Evolutionary conservation across 495 filamentous ascomycete species (phyloP).

Genomic region (Gamarada debralockiae): DNA sequence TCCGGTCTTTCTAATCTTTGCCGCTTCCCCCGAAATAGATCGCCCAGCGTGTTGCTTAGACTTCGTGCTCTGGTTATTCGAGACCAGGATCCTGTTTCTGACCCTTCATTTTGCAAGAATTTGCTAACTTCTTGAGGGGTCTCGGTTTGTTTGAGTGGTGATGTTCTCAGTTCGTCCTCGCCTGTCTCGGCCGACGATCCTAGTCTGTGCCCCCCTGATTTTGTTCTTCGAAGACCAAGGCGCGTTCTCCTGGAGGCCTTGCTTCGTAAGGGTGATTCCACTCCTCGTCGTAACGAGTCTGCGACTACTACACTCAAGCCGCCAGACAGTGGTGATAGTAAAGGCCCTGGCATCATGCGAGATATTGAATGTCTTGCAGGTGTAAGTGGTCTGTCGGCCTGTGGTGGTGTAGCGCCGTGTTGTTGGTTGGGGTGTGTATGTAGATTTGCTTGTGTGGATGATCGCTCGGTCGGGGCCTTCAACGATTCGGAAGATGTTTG

Average conservation of each 20-base stretch:
- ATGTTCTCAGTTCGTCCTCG: conserved; percentile 16
- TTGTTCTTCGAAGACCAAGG: conserved; percentile 14
- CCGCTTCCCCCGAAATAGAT: conserved; percentile 31
- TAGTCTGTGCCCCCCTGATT: conserved; percentile 21
- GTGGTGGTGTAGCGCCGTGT: conserved; percentile 11
- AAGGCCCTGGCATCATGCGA: conserved; percentile 37
- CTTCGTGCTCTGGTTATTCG: conserved; percentile 37
- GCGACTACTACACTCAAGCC: conserved; percentile 57
- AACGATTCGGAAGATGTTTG: conserved; percentile 10
- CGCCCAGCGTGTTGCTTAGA: conserved; percentile 45
- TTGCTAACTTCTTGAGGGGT: conserved; percentile 10
- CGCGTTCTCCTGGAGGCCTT: conserved; percentile 5
- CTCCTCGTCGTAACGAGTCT: conserved; percentile 54
- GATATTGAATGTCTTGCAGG: conserved; percentile 25
- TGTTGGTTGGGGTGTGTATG: conserved; percentile 23
- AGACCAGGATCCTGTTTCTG: conserved; percentile 2
- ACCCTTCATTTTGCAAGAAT: conserved; percentile 10
- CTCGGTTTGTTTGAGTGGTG: conserved; percentile 8
- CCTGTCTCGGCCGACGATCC: conserved; percentile 2
- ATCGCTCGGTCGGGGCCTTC: conserved; percentile 6
- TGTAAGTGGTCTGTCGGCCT: conserved; percentile 19
- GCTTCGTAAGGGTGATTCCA: conserved; percentile 22
- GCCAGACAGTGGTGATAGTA: conserved; percentile 49
- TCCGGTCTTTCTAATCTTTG: conserved; percentile 6
- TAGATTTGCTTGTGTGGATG: conserved; percentile 18